Base-by-base conservation (phyloP, 2,329 filamentous ascomycete species). In the Cladobotryum protrusum region DNA sequence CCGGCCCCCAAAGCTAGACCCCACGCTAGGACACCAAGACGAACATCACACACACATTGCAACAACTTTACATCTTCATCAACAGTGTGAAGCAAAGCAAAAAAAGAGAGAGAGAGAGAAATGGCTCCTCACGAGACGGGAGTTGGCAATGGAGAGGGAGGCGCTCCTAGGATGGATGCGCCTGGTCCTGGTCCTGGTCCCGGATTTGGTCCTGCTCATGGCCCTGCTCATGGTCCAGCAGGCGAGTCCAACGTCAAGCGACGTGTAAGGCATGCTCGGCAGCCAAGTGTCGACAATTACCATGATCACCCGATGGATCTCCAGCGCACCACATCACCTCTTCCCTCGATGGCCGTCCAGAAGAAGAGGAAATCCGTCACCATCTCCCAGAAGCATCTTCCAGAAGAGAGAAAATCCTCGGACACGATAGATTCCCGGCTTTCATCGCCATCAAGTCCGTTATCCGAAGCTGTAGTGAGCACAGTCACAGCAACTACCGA, bases 201-300 rank as follows among this genome's bases (percentile, higher is more conserved):
- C 35, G 17, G 35, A 8, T n/a, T 13, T 17, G 14, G 35, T n/a
- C 12, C 14, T 17, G 35, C 6, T 37, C 35, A 14, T 17, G 35
- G 35, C 12, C 14, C 14, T 13, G 12, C 12, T 37, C 35, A 29
- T 8, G 24, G 24, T 29, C 24, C 3, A 29, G 24, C 6, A 29
- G 24, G 24, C 6, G 18, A 43, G 7, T n/a, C 20, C 42, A 52
- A 48, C 24, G 33, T 35, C 11, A 52, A 52, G 39, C 37, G 45
- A 14, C 15, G 14, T 3, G 42, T 42, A 42, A 52, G 14, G 19
- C 50, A 48, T 36, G 32, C 20, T 37, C 50, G 46, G 11, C 46
- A 43, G 7, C 42, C 32, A 12, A 48, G 50, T 19, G 37, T 52
- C 19, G 50, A 52, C 34, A 37, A 37, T 13, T 42, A 45, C 11